Evolutionary conservation across 331 rosid genomes (phyloP).

Genomic region (Rosa hybrid): DNA sequence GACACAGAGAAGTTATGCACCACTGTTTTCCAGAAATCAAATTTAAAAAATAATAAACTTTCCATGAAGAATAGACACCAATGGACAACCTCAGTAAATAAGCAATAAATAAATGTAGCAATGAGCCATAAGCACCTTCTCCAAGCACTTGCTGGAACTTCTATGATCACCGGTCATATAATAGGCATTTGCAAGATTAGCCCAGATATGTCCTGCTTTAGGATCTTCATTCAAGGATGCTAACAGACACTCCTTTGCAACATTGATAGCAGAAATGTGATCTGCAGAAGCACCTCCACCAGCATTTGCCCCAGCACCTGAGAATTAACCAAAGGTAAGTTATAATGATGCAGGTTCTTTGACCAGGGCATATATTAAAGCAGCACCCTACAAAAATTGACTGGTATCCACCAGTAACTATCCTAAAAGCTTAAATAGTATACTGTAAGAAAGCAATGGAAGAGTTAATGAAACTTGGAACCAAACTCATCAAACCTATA

Average conservation of each 20-base stretch:
- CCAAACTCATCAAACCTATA: conserved; percentile 33
- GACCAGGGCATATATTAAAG: conserved; percentile 11
- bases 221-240: conserved; percentile 77
- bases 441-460: background rate
- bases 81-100: conserved; percentile 49
- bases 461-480: conserved; percentile 2
- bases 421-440: background rate
- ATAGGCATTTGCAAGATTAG: conserved; percentile 86
- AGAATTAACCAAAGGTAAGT: conserved; percentile 21
- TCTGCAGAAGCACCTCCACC: conserved; percentile 61
- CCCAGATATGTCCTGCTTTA: conserved; percentile 91
- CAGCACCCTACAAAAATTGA: conserved; percentile 14
- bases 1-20: conserved; percentile 13
- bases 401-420: conserved; percentile 13
- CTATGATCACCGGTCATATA: conserved; percentile 73
- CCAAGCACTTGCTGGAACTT: conserved; percentile 94
- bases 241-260: conserved; percentile 88
- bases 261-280: conserved; percentile 60
- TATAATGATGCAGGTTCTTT: conserved; percentile 24
- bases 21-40: conserved; percentile 17
- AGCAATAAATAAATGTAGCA: conserved; percentile 46
- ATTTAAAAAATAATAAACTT: conserved; percentile 18
- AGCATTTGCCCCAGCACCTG: conserved; percentile 93
- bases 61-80: conserved; percentile 42
- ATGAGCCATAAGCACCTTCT: conserved; percentile 84